These are phyloP conservation scores for Colletotrichum sp. DNA, from an alignment of 2,329 filamentous ascomycete genomes.

Conservation along the genomic window DNA sequence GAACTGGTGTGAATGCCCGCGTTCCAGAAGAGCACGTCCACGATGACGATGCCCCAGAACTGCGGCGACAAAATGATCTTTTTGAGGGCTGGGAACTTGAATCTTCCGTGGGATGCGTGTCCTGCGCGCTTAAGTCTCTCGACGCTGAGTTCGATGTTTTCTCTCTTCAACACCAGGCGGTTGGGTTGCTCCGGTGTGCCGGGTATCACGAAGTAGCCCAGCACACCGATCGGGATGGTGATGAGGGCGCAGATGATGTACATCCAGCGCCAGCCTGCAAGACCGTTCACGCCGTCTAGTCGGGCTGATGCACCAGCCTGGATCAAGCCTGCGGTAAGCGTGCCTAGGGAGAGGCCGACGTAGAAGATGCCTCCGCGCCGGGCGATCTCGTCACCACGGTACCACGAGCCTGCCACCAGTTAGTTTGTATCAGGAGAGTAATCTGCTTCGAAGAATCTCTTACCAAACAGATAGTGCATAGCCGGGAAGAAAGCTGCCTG, in stretches of 20 bases:
- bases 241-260: conserved; percentile 50
- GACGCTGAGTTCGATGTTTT: conserved; percentile 28
- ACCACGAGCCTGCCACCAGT: conserved; percentile 53
- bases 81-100: conserved; percentile 34
- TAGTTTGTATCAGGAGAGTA: too few relatives aligned
- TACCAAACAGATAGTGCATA: conserved; percentile 43
- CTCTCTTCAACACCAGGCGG: conserved; percentile 29
- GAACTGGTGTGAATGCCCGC: conserved; percentile 44
- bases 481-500: conserved; percentile 36
- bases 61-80: conserved; percentile 43
- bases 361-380: conserved; percentile 49
- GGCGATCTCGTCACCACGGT: conserved; percentile 47
- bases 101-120: conserved; percentile 42
- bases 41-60: conserved; percentile 37
- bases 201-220: conserved; percentile 43
- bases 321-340: conserved; percentile 48
- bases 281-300: conserved; percentile 42
- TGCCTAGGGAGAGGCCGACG: conserved; percentile 45
- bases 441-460: background rate
- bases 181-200: conserved; percentile 35
- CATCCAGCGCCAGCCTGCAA: conserved; percentile 51
- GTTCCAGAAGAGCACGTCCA: conserved; percentile 53
- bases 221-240: conserved; percentile 44
- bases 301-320: conserved; percentile 49
- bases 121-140: conserved; percentile 42